phyloP scores from a whole-genome alignment of 2,329 filamentous ascomycete species.

The Fusarium brachygibbosum region DNA sequence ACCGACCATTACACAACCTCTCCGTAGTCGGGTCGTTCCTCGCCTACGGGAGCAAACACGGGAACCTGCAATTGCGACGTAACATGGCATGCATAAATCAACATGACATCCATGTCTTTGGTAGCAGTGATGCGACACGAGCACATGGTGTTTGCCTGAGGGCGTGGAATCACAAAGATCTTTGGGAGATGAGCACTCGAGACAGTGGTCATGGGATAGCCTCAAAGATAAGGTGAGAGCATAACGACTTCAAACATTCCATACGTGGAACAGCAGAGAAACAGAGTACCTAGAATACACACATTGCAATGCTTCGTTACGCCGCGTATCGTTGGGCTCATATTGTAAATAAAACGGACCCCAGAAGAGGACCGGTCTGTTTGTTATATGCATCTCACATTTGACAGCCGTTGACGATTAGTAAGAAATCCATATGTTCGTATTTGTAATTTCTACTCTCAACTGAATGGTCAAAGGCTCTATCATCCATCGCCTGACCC shows the following conservation, averaged over 20 bases:
- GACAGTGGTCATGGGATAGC: background rate
- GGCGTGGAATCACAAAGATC: slow-evolving; percentile 1
- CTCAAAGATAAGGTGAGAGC: slow-evolving; percentile 5
- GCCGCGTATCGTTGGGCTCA: background rate
- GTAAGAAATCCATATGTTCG: slow-evolving; percentile 26
- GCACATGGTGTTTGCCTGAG: slow-evolving; percentile 14
- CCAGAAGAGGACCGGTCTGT: slow-evolving; percentile 10
- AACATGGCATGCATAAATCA: slow-evolving; percentile 12
- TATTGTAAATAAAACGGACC: slow-evolving; percentile 1
- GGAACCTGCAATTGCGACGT: slow-evolving; percentile 33
- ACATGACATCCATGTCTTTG: slow-evolving; percentile 18
- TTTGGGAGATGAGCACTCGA: slow-evolving; percentile 1
- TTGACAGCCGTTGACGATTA: background rate
- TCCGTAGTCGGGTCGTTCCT: slow-evolving; percentile 21
- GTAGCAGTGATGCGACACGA: slow-evolving; percentile 34
- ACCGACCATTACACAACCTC: slow-evolving; percentile 24
- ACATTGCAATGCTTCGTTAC: slow-evolving; percentile 9
- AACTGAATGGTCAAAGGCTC: slow-evolving; percentile 34
- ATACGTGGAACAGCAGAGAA: slow-evolving; percentile 2
- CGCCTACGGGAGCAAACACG: slow-evolving; percentile 38
- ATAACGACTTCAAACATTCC: slow-evolving; percentile 4
- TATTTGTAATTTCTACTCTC: slow-evolving; percentile 32
- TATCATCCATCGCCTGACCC: slow-evolving; percentile 37
- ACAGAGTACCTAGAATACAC: background rate
- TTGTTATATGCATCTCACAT: background rate